Conservation (phyloP, 192 early-diverging fungal genomes). For the Entomortierella parvispora region DNA sequence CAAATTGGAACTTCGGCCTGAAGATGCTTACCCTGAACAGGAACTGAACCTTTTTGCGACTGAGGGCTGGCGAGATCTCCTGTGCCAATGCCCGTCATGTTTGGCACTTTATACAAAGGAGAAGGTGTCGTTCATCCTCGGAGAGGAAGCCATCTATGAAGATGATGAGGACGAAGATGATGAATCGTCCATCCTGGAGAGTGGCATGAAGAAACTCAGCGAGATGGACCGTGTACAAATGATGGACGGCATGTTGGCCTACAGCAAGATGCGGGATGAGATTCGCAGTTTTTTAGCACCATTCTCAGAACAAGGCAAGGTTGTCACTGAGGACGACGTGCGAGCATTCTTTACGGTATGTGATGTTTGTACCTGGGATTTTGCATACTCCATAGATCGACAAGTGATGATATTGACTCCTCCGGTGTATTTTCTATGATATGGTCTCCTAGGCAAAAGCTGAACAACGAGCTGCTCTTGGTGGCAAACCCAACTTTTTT, state of each 20-base stretch:
- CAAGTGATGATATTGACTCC: neutral
- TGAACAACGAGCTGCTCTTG: slow-evolving; percentile 21
- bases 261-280: slow-evolving; percentile 72
- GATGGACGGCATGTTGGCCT: slow-evolving; percentile 82
- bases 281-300: slow-evolving; percentile 74
- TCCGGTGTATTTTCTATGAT: neutral
- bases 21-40: slow-evolving; percentile 52
- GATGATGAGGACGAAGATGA: slow-evolving; percentile 83
- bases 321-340: slow-evolving; percentile 80
- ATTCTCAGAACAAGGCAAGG: slow-evolving; percentile 79
- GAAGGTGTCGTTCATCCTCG: slow-evolving; percentile 62
- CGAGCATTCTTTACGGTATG: slow-evolving; percentile 76
- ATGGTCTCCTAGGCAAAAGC: slow-evolving; percentile 34
- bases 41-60: slow-evolving; percentile 73
- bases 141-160: slow-evolving; percentile 75
- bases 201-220: slow-evolving; percentile 77
- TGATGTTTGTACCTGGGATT: no score
- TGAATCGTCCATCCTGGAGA: slow-evolving; percentile 76
- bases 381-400: no score
- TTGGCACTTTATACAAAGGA: slow-evolving; percentile 57
- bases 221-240: slow-evolving; percentile 79
- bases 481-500: slow-evolving; percentile 40
- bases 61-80: slow-evolving; percentile 76
- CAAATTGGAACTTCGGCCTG: slow-evolving; percentile 41
- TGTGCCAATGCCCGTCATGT: slow-evolving; percentile 79